phyloP scores from a whole-genome alignment of 495 filamentous ascomycete species.

The Lasiosphaeriaceae sp. region DNA sequence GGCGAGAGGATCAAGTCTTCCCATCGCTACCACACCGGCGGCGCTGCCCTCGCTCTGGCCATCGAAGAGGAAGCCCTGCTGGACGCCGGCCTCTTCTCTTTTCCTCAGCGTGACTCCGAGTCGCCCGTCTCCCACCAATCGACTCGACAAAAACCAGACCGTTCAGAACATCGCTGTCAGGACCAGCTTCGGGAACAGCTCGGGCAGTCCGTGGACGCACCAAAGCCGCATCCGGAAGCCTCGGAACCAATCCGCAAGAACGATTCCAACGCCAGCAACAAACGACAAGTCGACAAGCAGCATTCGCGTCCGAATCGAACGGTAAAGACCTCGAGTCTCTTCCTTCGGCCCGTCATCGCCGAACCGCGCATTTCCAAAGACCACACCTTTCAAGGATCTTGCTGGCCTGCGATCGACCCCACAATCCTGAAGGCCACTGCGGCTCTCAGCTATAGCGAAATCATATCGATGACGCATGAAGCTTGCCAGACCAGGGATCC shows the following conservation, averaged over 20 bases:
- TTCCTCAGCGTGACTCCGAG: background rate
- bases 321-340: background rate
- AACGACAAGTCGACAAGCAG: background rate
- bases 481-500: constrained; percentile 17
- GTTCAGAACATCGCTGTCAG: background rate
- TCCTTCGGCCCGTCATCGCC: background rate
- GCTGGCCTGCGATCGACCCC: background rate
- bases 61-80: constrained; percentile 36
- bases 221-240: background rate
- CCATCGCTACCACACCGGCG: constrained; percentile 35
- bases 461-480: constrained; percentile 13
- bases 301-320: background rate
- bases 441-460: constrained; percentile 13
- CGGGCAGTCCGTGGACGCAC: background rate
- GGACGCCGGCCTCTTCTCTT: constrained; percentile 8
- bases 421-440: constrained; percentile 1
- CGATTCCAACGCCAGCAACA: background rate
- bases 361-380: background rate
- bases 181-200: background rate
- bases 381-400: background rate
- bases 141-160: background rate
- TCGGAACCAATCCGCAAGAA: background rate
- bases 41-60: constrained; percentile 42
- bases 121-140: background rate
- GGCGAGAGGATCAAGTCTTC: constrained; percentile 41